Conservation (phyloP, 108 stramenopile genomes). For the Cylindrotheca fusiformis region DNA sequence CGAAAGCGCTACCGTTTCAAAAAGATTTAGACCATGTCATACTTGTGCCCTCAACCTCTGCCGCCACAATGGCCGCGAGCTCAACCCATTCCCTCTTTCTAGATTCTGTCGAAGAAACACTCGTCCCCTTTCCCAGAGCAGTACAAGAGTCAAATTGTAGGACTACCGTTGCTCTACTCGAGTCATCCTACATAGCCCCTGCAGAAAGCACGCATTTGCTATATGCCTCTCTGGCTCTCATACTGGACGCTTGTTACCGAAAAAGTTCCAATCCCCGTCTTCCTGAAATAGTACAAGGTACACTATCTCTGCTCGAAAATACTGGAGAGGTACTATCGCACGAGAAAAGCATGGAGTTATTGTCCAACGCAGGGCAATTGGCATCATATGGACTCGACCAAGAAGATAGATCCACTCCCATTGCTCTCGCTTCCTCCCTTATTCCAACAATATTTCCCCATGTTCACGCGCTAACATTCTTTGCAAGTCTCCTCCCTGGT, state of each 20-base stretch:
- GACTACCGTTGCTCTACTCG: slow-evolving; percentile 41
- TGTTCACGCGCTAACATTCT: slow-evolving; percentile 47
- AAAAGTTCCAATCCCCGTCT: slow-evolving; percentile 9
- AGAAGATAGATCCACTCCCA: slow-evolving; percentile 45
- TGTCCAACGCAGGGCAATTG: slow-evolving; percentile 11
- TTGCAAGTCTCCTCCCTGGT: slow-evolving; percentile 56
- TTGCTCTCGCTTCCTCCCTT: slow-evolving; percentile 49
- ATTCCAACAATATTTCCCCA: slow-evolving; percentile 63
- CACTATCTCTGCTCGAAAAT: background rate
- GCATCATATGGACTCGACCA: slow-evolving; percentile 31
- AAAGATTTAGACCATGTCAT: slow-evolving; percentile 29
- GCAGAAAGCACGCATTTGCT: background rate
- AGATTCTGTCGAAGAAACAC: slow-evolving; percentile 61
- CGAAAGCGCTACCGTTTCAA: slow-evolving; percentile 45
- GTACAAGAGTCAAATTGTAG: background rate
- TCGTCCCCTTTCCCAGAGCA: slow-evolving; percentile 36
- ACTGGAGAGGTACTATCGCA: background rate
- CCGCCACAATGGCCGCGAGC: slow-evolving; percentile 51
- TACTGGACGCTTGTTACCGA: slow-evolving; percentile 21
- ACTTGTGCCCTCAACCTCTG: slow-evolving; percentile 57
- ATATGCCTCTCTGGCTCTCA: slow-evolving; percentile 31
- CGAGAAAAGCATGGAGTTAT: background rate
- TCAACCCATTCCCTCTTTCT: slow-evolving; percentile 50
- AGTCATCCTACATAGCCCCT: slow-evolving; percentile 26
- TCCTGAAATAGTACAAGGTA: background rate